Conservation (phyloP, 306 rosid species). For the Bauhinia variegata region DNA sequence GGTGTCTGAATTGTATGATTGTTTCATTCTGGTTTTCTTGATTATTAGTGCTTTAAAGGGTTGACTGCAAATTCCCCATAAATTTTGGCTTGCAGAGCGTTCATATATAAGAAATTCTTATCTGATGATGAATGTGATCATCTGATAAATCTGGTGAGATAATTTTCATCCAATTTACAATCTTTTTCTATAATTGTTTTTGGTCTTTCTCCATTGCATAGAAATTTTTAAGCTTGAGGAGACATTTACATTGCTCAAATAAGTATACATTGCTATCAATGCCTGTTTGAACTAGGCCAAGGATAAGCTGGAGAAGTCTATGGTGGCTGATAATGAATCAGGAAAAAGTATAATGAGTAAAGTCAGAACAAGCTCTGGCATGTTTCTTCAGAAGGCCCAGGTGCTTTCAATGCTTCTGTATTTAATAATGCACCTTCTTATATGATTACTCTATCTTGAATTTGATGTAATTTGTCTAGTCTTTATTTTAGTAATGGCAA, state of each 20-base stretch:
- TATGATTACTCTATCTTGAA: not conserved
- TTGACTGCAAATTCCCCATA: not conserved
- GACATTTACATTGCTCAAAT: not conserved
- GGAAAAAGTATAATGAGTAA: conserved; percentile 78
- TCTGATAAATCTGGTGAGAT: conserved; percentile 62
- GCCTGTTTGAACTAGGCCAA: conserved; percentile 62
- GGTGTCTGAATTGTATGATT: conserved; percentile 4
- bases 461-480: not conserved
- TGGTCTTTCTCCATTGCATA: not conserved
- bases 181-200: conserved; percentile 3
- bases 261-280: not conserved
- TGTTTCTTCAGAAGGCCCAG: conserved; percentile 82
- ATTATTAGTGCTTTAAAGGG: no score
- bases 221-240: not conserved
- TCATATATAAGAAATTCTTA: conserved; percentile 67
- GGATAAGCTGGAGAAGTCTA: conserved; percentile 78
- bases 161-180: not conserved
- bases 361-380: conserved; percentile 95
- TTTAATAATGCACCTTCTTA: not conserved
- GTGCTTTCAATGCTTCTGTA: conserved; percentile 38
- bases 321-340: conserved; percentile 90
- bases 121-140: conserved; percentile 86
- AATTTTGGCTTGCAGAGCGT: conserved; percentile 71
- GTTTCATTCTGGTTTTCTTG: no score
- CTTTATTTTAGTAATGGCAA: not conserved